Percentiles rank a stretch among this genome's conserved stretches.
Evolutionary conservation across 1,139 yeast species (phyloP).

Genomic region (Debaryomyces nepalensis): DNA sequence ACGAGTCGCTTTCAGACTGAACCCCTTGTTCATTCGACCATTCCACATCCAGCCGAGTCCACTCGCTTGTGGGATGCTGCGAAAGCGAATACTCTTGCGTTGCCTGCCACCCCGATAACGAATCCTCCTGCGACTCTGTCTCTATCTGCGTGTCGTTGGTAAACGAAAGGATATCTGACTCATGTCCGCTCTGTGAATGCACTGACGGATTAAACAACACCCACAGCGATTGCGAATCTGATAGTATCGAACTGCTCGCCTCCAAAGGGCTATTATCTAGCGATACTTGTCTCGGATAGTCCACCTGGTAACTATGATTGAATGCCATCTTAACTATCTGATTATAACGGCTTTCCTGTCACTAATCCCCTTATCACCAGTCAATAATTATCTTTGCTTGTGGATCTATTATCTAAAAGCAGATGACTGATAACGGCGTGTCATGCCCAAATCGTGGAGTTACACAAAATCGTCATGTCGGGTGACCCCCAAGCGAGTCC

Average conservation of each 20-base stretch:
- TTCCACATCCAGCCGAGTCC: background rate
- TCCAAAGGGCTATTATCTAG: constrained; percentile 9
- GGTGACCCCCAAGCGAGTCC: too few relatives aligned
- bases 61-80: background rate
- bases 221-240: constrained; percentile 46
- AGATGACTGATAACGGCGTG: constrained; percentile 4
- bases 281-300: constrained; percentile 4
- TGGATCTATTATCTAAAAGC: constrained; percentile 3
- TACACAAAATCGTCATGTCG: background rate
- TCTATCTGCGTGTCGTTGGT: constrained; percentile 32
- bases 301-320: constrained; percentile 12
- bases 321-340: constrained; percentile 10
- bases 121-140: background rate
- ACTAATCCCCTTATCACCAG: constrained; percentile 3
- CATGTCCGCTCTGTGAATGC: constrained; percentile 20
- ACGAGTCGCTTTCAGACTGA: constrained; percentile 8
- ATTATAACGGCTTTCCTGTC: constrained; percentile 1
- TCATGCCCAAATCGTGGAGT: background rate
- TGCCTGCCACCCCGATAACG: background rate
- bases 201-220: constrained; percentile 45
- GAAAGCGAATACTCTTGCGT: background rate
- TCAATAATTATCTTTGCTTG: constrained; percentile 7
- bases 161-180: constrained; percentile 45
- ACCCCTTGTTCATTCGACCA: too few relatives aligned
- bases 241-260: constrained; percentile 13